phyloP scores from a whole-genome alignment of 768 basidiomycete genomes.

The Coprinopsis strossmayeri region DNA sequence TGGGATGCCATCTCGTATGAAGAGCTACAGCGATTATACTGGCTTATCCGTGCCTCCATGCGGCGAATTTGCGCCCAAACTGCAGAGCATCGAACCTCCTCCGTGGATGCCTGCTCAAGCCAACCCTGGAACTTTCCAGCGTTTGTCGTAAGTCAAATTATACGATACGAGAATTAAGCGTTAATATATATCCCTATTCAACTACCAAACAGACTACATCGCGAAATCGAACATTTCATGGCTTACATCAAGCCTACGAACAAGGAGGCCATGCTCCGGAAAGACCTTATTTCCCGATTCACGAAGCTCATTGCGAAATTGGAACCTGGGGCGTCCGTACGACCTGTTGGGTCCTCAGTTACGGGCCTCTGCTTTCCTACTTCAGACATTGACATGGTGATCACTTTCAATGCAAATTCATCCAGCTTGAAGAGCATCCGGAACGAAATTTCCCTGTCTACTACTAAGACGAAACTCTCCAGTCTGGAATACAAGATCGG shows the following conservation, averaged over 20 bases:
- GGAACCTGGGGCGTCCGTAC: slow-evolving; percentile 10
- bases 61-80: slow-evolving; percentile 14
- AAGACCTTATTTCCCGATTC: slow-evolving; percentile 18
- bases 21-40: slow-evolving; percentile 14
- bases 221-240: slow-evolving; percentile 18
- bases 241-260: slow-evolving; percentile 18
- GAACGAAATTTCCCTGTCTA: too few species aligned
- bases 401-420: slow-evolving; percentile 9
- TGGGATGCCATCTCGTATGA: slow-evolving; percentile 16
- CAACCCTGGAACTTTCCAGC: neutral
- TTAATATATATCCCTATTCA: neutral
- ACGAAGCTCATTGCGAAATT: slow-evolving; percentile 14
- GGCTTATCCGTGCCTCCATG: slow-evolving; percentile 17
- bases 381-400: slow-evolving; percentile 23
- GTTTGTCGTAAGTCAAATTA: neutral
- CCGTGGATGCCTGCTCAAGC: slow-evolving; percentile 13
- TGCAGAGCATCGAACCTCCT: neutral
- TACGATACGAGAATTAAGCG: neutral
- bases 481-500: slow-evolving; percentile 7
- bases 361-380: slow-evolving; percentile 20
- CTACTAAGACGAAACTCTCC: neutral
- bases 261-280: slow-evolving; percentile 13
- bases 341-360: slow-evolving; percentile 18
- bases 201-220: slow-evolving; percentile 11
- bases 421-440: too few species aligned